These are phyloP conservation scores for Fusarium lateritium DNA, from an alignment of 2,329 filamentous ascomycete genomes.

Conservation along the genomic window DNA sequence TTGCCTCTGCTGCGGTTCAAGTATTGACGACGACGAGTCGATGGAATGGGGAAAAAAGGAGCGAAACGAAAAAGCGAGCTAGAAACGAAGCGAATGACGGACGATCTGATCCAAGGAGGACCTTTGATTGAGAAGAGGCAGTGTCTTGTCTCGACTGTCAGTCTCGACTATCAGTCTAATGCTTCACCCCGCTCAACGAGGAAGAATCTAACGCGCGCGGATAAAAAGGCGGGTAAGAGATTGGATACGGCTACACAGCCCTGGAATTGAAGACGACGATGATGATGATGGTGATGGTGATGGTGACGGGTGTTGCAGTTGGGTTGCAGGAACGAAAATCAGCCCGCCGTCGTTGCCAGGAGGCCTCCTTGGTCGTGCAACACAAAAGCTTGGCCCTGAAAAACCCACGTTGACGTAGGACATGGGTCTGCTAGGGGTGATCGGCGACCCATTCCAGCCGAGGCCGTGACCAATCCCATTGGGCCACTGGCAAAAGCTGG, in stretches of 20 bases:
- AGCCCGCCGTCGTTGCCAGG: slow-evolving; percentile 25
- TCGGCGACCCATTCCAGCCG: slow-evolving; percentile 10
- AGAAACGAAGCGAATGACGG: slow-evolving; percentile 20
- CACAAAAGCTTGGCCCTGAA: slow-evolving; percentile 18
- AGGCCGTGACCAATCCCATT: background rate
- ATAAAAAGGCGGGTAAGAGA: slow-evolving; percentile 4
- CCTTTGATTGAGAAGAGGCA: slow-evolving; percentile 1
- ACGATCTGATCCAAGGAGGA: slow-evolving; percentile 22
- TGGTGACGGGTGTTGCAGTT: slow-evolving; percentile 25
- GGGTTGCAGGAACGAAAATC: slow-evolving; percentile 29
- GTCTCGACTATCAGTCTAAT: background rate
- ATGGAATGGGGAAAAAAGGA: slow-evolving; percentile 11
- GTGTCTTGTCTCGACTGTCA: slow-evolving; percentile 9
- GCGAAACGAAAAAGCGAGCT: slow-evolving; percentile 6
- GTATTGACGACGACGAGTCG: slow-evolving; percentile 2
- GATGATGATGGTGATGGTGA: slow-evolving; percentile 21
- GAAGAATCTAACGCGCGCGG: background rate
- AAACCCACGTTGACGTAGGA: slow-evolving; percentile 38
- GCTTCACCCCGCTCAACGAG: slow-evolving; percentile 18
- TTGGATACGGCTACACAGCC: slow-evolving; percentile 20
- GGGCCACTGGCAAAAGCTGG: slow-evolving; percentile 4
- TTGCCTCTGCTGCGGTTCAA: slow-evolving; percentile 12
- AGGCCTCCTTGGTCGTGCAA: slow-evolving; percentile 34
- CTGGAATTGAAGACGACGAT: slow-evolving; percentile 3
- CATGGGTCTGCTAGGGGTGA: slow-evolving; percentile 31